Percentiles rank a stretch among this genome's conserved stretches.
phyloP scores from a whole-genome alignment of 208 protist genomes.

The Leishmania lainsoni region DNA sequence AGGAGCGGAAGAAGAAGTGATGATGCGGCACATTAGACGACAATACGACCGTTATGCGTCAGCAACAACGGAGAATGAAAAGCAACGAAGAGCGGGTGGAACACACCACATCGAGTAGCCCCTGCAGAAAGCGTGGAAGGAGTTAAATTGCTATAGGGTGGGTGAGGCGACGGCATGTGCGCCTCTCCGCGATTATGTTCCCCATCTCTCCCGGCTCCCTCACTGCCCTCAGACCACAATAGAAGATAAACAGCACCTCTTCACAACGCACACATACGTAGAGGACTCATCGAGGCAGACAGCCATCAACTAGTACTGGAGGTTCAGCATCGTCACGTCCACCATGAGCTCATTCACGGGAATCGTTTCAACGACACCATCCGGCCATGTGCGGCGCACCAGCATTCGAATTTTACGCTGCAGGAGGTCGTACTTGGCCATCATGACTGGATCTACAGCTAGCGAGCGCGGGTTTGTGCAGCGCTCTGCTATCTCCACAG shows the following conservation, averaged over 20 bases:
- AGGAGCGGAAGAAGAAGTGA: neutral
- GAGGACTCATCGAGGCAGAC: no score
- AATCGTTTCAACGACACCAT: conserved; percentile 80
- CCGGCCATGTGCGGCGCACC: conserved; percentile 82
- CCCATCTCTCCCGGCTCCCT: neutral
- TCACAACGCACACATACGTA: neutral
- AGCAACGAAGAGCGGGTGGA: neutral
- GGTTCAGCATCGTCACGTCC: conserved; percentile 65
- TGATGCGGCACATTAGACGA: neutral
- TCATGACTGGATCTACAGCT: conserved; percentile 82
- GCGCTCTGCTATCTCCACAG: conserved; percentile 62
- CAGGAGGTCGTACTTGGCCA: conserved; percentile 85
- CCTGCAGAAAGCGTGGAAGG: neutral
- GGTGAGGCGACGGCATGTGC: neutral
- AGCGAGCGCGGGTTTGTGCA: conserved; percentile 70
- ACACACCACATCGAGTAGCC: neutral
- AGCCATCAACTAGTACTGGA: conserved; percentile 39
- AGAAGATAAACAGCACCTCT: conserved; percentile 1
- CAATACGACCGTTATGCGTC: neutral
- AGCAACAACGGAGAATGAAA: neutral
- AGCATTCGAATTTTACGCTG: conserved; percentile 78
- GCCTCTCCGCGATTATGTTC: neutral
- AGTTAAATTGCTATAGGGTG: neutral
- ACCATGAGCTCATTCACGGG: conserved; percentile 79
- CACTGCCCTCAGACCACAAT: neutral